Evolutionary conservation across 352 stramenopile species (phyloP).

Genomic region (Pythium rishiriense): DNA sequence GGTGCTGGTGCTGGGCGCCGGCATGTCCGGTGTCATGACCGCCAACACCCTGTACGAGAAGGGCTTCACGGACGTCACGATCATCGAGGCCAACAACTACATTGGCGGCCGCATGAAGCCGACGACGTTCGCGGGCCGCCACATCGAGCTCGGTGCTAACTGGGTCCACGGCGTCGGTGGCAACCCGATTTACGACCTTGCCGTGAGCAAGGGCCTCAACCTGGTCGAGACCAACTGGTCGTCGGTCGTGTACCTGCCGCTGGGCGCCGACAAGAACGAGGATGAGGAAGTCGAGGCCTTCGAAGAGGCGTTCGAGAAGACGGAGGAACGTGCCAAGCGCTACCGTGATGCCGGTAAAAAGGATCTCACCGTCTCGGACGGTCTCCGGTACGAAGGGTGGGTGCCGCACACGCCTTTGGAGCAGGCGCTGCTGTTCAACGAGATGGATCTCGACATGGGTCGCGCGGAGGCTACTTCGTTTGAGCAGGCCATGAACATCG

Average conservation of each 20-base stretch:
- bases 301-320: conserved; percentile 2
- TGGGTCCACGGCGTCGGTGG: conserved; percentile 10
- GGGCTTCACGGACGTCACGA: conserved; percentile 20
- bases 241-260: conserved; percentile 5
- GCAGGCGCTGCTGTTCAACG: conserved; percentile 11
- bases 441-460: conserved; percentile 9
- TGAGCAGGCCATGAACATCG: conserved; percentile 12
- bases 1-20: conserved; percentile 15
- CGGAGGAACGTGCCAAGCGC: not conserved
- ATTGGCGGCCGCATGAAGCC: conserved; percentile 19
- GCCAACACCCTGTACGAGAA: conserved; percentile 19
- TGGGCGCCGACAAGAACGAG: not conserved
- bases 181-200: conserved; percentile 13
- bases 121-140: conserved; percentile 6
- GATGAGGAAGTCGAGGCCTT: conserved; percentile 7
- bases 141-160: conserved; percentile 15
- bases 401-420: conserved; percentile 9
- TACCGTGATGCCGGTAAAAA: conserved; percentile 11
- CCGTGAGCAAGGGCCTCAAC: not conserved
- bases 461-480: conserved; percentile 6
- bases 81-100: conserved; percentile 23
- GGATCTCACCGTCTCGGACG: conserved; percentile 7
- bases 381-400: conserved; percentile 12
- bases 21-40: conserved; percentile 19
- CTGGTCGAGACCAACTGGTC: conserved; percentile 17